These are phyloP conservation scores for Neonectria magnoliae DNA, from an alignment of 2,329 filamentous ascomycete genomes.

Conservation along the genomic window DNA sequence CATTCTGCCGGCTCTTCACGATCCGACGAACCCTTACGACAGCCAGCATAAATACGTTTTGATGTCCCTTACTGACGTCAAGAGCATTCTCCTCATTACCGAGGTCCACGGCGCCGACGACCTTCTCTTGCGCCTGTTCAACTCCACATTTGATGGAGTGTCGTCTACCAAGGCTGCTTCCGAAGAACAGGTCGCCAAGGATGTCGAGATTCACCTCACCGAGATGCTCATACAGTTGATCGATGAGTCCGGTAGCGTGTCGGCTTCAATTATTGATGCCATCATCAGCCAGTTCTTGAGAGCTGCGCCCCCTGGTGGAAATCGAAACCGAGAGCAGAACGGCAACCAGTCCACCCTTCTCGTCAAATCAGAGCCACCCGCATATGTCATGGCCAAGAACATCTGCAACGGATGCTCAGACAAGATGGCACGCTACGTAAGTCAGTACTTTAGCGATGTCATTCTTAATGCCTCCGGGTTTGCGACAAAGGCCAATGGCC, in stretches of 20 bases:
- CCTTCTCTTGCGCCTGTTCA: conserved; percentile 84
- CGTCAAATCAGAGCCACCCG: conserved; percentile 88
- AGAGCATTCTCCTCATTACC: conserved; percentile 91
- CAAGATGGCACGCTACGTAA: conserved; percentile 94
- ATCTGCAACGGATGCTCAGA: conserved; percentile 90
- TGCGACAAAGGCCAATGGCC: conserved; percentile 64
- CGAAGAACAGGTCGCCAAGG: conserved; percentile 87
- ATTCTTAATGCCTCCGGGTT: conserved; percentile 85
- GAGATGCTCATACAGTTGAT: conserved; percentile 85
- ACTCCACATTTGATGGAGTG: conserved; percentile 90
- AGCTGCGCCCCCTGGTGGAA: conserved; percentile 76
- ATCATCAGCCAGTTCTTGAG: conserved; percentile 96
- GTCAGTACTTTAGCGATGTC: conserved; percentile 96
- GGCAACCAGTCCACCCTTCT: conserved; percentile 83
- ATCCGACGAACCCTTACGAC: conserved; percentile 90
- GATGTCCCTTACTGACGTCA: conserved; percentile 87
- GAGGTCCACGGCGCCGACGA: conserved; percentile 86
- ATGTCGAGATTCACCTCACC: conserved; percentile 92
- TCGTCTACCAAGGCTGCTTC: conserved; percentile 78
- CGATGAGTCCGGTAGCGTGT: conserved; percentile 82
- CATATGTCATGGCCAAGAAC: conserved; percentile 96
- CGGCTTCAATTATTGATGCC: conserved; percentile 85
- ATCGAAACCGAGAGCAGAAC: conserved; percentile 71
- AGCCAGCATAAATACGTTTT: conserved; percentile 93
- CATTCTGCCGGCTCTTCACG: conserved; percentile 84